Evolutionary conservation across 805 yeast species (phyloP), one percentile per base, ranked within the genome.

Genomic region (Metahyphopichia silvanorum): DNA sequence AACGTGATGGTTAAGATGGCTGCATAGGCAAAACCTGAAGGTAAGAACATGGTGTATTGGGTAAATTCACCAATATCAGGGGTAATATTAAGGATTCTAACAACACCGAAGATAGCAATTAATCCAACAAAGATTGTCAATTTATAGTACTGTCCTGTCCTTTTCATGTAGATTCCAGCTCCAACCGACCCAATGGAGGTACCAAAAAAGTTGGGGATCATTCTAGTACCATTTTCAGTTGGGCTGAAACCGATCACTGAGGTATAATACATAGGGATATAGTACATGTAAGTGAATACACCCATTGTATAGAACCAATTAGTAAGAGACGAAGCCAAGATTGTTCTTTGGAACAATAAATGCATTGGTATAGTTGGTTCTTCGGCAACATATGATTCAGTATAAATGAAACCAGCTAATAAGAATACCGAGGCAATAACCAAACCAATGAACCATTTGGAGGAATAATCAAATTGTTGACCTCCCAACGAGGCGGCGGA

Each of bases 221-320:
- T 53, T 40, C 86, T 61, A 18, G 67, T 43, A 4, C 87, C 87
- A 24, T 75, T 74, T 36, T 75, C 60, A 5, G 82, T 71, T 2
- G 86, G 74, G 3, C 74, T 49, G 23, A 75, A 53, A 10, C 67
- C 69, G 39, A 70, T 51, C 2, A 77, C 84, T 0, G 84, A 59
- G 11, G 74, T 60, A 54, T 74, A 78, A 47, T 69, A 83, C 13
- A 86, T 68, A 1, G 96, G 96, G 3, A 79, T 68, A 55, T 79
- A 86, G 58, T 70, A 86, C 34, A 86, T 51, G 42, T 70, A 67
- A 2, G 87, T 63, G 51, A 74, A 83, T 12, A 74, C 71, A 1
- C 77, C 69, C 83, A 85, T 84, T 5, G 86, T 77, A 53, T 71
- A 66, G 44, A 83, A 79, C 77, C 85, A 77, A 53, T 80, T 81